Conservation (phyloP, 179 eudicot genomes). For the Pouteria campechiana region DNA sequence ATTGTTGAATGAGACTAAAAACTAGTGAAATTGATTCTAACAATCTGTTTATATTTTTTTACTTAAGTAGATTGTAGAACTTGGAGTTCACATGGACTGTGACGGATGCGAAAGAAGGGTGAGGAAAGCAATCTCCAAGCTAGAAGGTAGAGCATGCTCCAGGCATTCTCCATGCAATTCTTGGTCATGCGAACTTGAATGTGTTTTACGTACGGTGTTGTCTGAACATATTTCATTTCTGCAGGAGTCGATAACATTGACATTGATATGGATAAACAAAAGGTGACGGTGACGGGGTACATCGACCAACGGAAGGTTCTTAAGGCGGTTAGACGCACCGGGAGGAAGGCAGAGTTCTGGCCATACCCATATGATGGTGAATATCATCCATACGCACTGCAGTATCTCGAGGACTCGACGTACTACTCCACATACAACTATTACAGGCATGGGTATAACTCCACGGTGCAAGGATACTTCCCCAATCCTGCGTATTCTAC, state of each 20-base stretch:
- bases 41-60: neutral
- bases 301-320: constrained; percentile 22
- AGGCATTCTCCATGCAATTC: neutral
- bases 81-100: constrained; percentile 45
- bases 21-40: no score
- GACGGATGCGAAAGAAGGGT: constrained; percentile 45
- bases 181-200: no score
- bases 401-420: constrained; percentile 32
- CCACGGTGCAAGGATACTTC: constrained; percentile 25
- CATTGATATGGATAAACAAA: constrained; percentile 35
- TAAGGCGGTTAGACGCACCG: constrained; percentile 27
- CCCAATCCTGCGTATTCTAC: constrained; percentile 19
- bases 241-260: constrained; percentile 30
- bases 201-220: neutral
- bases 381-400: constrained; percentile 33
- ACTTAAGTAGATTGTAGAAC: constrained; percentile 35
- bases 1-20: no score
- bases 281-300: constrained; percentile 25
- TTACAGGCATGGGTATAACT: constrained; percentile 33
- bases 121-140: constrained; percentile 29
- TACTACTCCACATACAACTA: constrained; percentile 32
- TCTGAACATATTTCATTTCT: no score
- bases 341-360: constrained; percentile 32
- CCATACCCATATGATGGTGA: constrained; percentile 26
- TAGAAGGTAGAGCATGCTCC: constrained; percentile 25